A percentile compares a stretch with the other conserved stretches of the same genome.
phyloP scores from a whole-genome alignment of 305 asterid genomes.

The Fraxinus sp. region DNA sequence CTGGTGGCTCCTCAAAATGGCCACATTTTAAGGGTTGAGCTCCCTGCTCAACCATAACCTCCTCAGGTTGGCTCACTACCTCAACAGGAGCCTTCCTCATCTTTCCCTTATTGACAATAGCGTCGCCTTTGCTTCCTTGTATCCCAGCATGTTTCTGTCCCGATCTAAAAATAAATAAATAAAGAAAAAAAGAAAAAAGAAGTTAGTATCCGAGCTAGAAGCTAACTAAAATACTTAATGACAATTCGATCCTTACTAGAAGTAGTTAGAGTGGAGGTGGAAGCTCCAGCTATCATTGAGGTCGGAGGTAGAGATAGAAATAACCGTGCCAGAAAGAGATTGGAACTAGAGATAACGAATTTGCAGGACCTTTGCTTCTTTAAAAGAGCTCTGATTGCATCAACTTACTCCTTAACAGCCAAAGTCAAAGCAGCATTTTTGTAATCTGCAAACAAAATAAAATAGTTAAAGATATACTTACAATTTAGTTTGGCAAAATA shows the following conservation, averaged over 20 bases:
- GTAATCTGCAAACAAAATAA: neutral
- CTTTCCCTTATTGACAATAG: neutral
- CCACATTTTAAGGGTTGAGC: no score
- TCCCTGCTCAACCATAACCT: neutral
- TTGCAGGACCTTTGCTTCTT: neutral
- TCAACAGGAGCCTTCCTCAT: neutral
- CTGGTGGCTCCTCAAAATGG: neutral
- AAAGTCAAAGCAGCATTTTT: neutral
- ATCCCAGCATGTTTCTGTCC: neutral
- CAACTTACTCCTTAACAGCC: neutral
- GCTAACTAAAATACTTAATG: neutral
- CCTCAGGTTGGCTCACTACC: neutral
- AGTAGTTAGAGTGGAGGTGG: neutral
- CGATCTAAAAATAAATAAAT: neutral
- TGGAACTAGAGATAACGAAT: neutral
- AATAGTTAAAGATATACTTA: neutral
- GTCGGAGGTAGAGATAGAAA: neutral
- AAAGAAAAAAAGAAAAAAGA: no score
- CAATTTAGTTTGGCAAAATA: neutral
- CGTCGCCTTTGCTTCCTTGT: neutral
- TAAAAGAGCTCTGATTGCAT: neutral
- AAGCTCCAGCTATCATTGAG: neutral
- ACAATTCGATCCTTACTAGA: neutral
- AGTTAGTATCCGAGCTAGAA: neutral
- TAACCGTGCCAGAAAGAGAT: neutral